Percentiles rank a stretch among this genome's conserved stretches.
phyloP scores from a whole-genome alignment of 2,329 filamentous ascomycete genomes.

The Penicillium sp. region DNA sequence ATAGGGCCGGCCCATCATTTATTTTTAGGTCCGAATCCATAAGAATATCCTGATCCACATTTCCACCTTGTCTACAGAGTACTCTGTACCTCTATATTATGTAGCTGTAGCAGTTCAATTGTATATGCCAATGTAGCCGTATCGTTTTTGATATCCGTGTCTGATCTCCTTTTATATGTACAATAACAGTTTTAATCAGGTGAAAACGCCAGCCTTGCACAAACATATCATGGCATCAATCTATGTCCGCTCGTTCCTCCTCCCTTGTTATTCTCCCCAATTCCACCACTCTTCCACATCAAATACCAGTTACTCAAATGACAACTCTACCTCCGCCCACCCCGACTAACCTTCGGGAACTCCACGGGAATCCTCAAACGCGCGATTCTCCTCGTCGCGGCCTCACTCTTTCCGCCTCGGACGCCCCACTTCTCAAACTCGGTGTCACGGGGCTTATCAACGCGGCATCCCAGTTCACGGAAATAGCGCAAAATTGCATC shows the following conservation, averaged over 20 bases:
- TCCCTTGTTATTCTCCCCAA: neutral
- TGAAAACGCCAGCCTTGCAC: neutral
- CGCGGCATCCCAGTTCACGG: slow-evolving; percentile 52
- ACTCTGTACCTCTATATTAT: neutral
- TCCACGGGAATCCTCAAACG: slow-evolving; percentile 76
- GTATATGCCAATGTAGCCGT: neutral
- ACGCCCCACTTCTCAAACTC: slow-evolving; percentile 50
- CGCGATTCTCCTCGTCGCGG: slow-evolving; percentile 61
- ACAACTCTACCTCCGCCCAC: slow-evolving; percentile 31
- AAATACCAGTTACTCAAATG: neutral
- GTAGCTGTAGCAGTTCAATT: neutral
- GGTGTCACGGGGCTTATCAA: slow-evolving; percentile 46
- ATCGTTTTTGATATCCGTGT: neutral
- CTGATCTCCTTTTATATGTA: neutral
- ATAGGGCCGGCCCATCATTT: slow-evolving; percentile 15
- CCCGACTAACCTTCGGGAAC: slow-evolving; percentile 71
- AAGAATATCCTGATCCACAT: neutral
- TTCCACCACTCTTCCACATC: neutral
- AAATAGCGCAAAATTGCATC: slow-evolving; percentile 46
- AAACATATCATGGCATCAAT: neutral
- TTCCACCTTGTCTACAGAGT: neutral
- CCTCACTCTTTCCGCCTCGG: slow-evolving; percentile 63
- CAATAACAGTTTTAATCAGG: neutral
- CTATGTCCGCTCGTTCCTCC: neutral
- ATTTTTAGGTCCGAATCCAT: slow-evolving; percentile 12